Evolutionary conservation across 495 filamentous ascomycete genomes (phyloP).

Genomic region (Neurospora sp.): DNA sequence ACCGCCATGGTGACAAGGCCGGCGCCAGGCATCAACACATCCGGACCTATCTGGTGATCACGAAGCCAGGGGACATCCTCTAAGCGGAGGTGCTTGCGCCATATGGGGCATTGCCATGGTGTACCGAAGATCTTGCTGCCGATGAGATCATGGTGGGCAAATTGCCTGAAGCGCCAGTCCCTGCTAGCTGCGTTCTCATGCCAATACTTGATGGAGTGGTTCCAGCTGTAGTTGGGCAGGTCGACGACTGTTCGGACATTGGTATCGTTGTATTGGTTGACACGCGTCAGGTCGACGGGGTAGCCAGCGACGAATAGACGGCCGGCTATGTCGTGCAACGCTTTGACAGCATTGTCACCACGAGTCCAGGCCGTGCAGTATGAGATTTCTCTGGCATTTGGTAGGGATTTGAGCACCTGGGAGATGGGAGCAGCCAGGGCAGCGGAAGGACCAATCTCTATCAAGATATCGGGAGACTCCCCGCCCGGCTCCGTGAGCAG

Average conservation of each 20-base stretch:
- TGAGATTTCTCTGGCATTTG: neutral
- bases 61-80: conserved; percentile 25
- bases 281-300: neutral
- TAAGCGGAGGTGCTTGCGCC: conserved; percentile 30
- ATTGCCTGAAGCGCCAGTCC: conserved; percentile 9
- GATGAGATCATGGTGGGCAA: conserved; percentile 8
- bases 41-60: conserved; percentile 29
- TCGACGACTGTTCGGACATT: conserved; percentile 11
- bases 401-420: conserved; percentile 22
- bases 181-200: conserved; percentile 8
- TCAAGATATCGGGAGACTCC: conserved; percentile 15
- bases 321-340: conserved; percentile 22
- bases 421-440: conserved; percentile 37
- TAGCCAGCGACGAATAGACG: conserved; percentile 15
- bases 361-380: conserved; percentile 24
- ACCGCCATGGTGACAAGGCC: conserved; percentile 7
- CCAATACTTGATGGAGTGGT: conserved; percentile 16
- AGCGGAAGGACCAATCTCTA: conserved; percentile 45
- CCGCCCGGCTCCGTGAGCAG: neutral
- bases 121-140: conserved; percentile 5
- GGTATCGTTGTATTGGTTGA: conserved; percentile 2
- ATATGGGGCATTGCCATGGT: conserved; percentile 21
- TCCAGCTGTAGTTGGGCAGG: conserved; percentile 26
- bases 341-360: conserved; percentile 11
- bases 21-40: conserved; percentile 13